Percentiles rank a stretch among this genome's conserved stretches.
Conservation (phyloP, 1,284 basidiomycete species). For the Agaricales sp. region DNA sequence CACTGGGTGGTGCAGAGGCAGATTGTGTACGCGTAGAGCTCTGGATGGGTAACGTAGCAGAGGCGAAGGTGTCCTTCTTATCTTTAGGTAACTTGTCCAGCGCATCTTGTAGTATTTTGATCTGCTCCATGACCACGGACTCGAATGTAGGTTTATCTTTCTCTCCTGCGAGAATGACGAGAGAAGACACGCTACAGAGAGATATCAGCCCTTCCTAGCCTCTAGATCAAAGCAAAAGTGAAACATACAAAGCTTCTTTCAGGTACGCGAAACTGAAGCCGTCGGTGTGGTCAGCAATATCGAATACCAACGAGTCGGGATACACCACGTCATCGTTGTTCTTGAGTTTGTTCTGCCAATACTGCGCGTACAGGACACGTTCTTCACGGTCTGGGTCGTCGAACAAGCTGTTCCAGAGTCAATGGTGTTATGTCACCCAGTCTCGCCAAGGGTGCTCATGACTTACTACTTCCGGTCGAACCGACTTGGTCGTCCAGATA, state of each 20-base stretch:
- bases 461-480: constrained; percentile 80
- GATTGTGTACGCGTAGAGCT: no score
- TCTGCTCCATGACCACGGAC: constrained; percentile 39
- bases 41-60: no score
- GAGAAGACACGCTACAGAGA: constrained; percentile 44
- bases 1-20: no score
- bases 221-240: neutral
- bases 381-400: constrained; percentile 56
- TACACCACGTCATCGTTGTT: constrained; percentile 51
- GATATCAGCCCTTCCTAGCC: no score
- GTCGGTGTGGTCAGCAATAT: constrained; percentile 48
- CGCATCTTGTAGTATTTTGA: constrained; percentile 49
- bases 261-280: constrained; percentile 76
- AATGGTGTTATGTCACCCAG: constrained; percentile 3
- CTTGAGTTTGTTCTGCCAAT: constrained; percentile 69
- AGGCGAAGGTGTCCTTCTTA: no score
- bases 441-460: neutral
- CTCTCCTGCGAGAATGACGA: constrained; percentile 44
- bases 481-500: constrained; percentile 68
- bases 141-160: constrained; percentile 43
- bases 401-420: constrained; percentile 33
- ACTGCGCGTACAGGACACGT: constrained; percentile 54
- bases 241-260: constrained; percentile 73
- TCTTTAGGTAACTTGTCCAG: constrained; percentile 27
- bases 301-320: constrained; percentile 49